Evolutionary conservation across 2,329 filamentous ascomycete species (phyloP), one percentile per base, ranked within the genome.

Genomic region (Aspergillus calidoustus): DNA sequence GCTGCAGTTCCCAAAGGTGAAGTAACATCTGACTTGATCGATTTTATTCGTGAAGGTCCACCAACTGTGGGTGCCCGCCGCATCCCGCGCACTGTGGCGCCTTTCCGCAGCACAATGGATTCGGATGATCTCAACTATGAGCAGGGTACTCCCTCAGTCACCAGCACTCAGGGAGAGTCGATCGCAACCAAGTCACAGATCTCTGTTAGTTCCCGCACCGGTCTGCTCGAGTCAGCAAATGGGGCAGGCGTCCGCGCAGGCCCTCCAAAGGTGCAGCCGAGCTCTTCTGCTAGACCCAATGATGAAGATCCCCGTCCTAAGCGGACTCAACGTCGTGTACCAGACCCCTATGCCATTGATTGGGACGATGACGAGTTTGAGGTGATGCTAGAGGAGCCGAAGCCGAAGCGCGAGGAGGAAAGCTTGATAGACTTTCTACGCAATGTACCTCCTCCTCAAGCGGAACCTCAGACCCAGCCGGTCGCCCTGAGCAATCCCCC

Each of bases 291-390:
- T 38, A 43, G 52, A 57, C 63, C 43, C 64, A 64, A 22, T 11
- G 76, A 80, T 6, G 69, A 72, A 19, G 68, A 69, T 46, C 64
- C 82, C 76, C 84, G 88, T 73, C 89, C 91, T 5, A 85, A 87
- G 68, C 87, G 91, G 57, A 96, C 91, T 71, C 91, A 89, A 49
- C 86, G 89, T 50, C 88, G 92, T 30, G 87, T 93, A 55, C 91
- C 87, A 60, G 95, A 99, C 71, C 95, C 94, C 0, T 98, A 98
- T 68, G 92, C 93, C n/a, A 92, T 98, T 65, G 93, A 97, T 71
- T 68, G 69, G 23, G 80, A 81, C 57, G 91, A 89, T 69, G 89
- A 92, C 57, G 88, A 88, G 4, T 82, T 88, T 8, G 84, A 86
- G 15, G 83, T 88, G 1, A 81, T 86, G 31, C 74, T 84, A 22